A percentile compares a stretch with the other conserved stretches of the same genome.
Conservation (phyloP, 352 stramenopile genomes). For the Globisporangium viniferum region DNA sequence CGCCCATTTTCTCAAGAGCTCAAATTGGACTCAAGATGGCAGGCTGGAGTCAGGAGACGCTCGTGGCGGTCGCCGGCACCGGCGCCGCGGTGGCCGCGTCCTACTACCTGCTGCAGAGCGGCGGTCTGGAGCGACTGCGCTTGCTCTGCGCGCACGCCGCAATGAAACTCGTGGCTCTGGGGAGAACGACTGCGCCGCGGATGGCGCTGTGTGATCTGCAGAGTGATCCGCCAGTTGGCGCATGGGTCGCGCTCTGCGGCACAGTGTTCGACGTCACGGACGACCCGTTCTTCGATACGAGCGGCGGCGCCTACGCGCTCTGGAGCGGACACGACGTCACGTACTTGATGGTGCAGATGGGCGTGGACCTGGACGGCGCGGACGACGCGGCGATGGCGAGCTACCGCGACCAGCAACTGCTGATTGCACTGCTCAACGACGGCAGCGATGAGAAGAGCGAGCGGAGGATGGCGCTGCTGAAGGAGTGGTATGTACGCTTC, state of each 20-base stretch:
- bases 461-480: conserved; percentile 30
- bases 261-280: conserved; percentile 48
- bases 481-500: conserved; percentile 58
- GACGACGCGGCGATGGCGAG: conserved; percentile 30
- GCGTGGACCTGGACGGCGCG: conserved; percentile 24
- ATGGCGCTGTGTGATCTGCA: conserved; percentile 28
- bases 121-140: neutral
- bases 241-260: conserved; percentile 55
- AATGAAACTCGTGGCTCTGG: conserved; percentile 2
- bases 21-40: neutral
- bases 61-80: neutral
- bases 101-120: conserved; percentile 7
- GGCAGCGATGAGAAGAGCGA: conserved; percentile 19
- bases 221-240: neutral
- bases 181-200: conserved; percentile 9
- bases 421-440: conserved; percentile 26
- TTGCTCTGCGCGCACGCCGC: neutral
- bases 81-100: neutral
- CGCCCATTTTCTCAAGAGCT: neutral
- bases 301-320: conserved; percentile 35
- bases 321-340: conserved; percentile 60
- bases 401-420: conserved; percentile 35
- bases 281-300: conserved; percentile 46
- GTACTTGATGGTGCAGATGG: conserved; percentile 38
- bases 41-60: conserved; percentile 9